Percentiles rank a stretch among this genome's conserved stretches.
phyloP scores from a whole-genome alignment of 495 filamentous ascomycete genomes.

The Terfezia claveryi region DNA sequence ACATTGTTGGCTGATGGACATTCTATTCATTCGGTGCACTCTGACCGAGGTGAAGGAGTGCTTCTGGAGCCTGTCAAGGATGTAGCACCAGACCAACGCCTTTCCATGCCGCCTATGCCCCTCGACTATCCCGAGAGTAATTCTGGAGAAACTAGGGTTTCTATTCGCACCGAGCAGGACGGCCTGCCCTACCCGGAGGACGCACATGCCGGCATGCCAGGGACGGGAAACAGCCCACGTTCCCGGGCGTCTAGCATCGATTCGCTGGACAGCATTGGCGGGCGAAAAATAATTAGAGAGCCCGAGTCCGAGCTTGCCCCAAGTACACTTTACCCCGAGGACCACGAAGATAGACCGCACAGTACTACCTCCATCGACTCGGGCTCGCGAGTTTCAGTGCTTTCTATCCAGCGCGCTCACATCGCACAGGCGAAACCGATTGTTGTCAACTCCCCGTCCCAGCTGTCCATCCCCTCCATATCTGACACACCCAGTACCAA shows the following conservation, averaged over 20 bases:
- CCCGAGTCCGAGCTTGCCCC: background rate
- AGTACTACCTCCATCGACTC: background rate
- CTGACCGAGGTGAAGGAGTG: slow-evolving; percentile 16
- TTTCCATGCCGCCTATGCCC: slow-evolving; percentile 15
- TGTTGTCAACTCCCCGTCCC: background rate
- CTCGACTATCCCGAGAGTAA: slow-evolving; percentile 11
- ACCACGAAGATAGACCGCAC: background rate
- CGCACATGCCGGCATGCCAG: slow-evolving; percentile 22
- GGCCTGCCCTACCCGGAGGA: slow-evolving; percentile 37
- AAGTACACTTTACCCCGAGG: background rate
- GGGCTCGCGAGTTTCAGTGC: background rate
- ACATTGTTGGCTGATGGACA: slow-evolving; percentile 1
- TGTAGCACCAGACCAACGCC: slow-evolving; percentile 6
- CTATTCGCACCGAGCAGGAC: slow-evolving; percentile 65
- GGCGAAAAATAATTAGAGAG: background rate
- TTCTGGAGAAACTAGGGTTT: slow-evolving; percentile 43
- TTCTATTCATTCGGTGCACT: slow-evolving; percentile 12
- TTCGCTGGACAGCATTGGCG: background rate
- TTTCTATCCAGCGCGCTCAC: background rate
- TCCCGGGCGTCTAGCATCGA: background rate
- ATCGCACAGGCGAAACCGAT: background rate
- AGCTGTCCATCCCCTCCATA: slow-evolving; percentile 9
- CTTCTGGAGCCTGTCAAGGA: slow-evolving; percentile 11
- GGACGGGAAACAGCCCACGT: slow-evolving; percentile 12
- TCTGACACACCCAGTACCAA: slow-evolving; percentile 17